These are phyloP conservation scores for Eutrema japonicum DNA, from an alignment of 345 rosid species.

Conservation along the genomic window DNA sequence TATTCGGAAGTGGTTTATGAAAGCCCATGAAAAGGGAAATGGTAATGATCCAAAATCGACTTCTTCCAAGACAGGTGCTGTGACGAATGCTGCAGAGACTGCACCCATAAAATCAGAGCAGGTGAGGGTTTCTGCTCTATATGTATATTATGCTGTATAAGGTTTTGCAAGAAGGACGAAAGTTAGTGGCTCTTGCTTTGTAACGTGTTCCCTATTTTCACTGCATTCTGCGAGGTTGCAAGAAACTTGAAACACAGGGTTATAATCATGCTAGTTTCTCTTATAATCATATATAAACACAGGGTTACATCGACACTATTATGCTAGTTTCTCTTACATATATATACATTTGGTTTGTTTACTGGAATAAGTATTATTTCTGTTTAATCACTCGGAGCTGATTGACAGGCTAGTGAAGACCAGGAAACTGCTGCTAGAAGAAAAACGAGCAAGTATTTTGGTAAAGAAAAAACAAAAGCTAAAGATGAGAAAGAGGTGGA, in stretches of 20 bases:
- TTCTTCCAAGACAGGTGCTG: slow-evolving; percentile 47
- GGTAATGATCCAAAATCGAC: slow-evolving; percentile 49
- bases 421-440: slow-evolving; percentile 62
- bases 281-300: neutral
- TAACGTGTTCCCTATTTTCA: neutral
- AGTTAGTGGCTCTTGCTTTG: neutral
- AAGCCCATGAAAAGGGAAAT: slow-evolving; percentile 81
- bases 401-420: slow-evolving; percentile 52
- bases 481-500: slow-evolving; percentile 59
- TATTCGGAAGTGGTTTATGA: slow-evolving; percentile 97
- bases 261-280: neutral
- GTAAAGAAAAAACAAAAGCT: slow-evolving; percentile 61
- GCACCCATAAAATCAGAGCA: slow-evolving; percentile 48
- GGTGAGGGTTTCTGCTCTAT: slow-evolving; percentile 48
- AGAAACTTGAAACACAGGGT: neutral
- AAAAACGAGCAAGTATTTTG: slow-evolving; percentile 97
- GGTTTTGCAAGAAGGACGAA: neutral
- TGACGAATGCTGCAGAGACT: slow-evolving; percentile 45
- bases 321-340: slow-evolving; percentile 12
- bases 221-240: slow-evolving; percentile 5
- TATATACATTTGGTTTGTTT: neutral
- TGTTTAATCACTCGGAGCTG: slow-evolving; percentile 33
- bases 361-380: neutral
- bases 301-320: too few relatives aligned
- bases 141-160: neutral